These are phyloP conservation scores for Xylariales sp. DNA, from an alignment of 2,329 filamentous ascomycete genomes.

Conservation along the genomic window DNA sequence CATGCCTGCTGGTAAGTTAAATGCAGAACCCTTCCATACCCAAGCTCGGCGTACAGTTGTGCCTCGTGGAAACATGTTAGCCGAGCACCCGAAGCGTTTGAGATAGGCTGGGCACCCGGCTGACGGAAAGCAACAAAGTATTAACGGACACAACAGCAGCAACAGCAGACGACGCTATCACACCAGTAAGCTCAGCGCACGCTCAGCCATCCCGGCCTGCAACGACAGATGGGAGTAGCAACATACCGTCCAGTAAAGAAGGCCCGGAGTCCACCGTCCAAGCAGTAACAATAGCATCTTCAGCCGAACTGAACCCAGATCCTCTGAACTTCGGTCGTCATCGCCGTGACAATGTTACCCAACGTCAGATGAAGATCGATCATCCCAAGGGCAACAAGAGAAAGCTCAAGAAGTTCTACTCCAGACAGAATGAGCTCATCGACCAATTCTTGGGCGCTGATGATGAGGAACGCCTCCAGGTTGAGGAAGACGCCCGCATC, in stretches of 20 bases:
- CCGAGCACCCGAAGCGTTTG: slow-evolving; percentile 9
- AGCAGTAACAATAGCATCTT: too few relatives aligned
- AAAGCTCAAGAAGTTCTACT: slow-evolving; percentile 42
- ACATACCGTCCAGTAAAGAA: too few relatives aligned
- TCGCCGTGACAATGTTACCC: slow-evolving; percentile 34
- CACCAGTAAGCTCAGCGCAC: neutral
- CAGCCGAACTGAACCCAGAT: too few relatives aligned
- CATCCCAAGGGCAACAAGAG: slow-evolving; percentile 40
- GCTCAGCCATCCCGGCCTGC: too few relatives aligned
- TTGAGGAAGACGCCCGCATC: slow-evolving; percentile 46
- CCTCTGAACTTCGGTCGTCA: slow-evolving; percentile 36
- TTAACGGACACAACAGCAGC: too few relatives aligned
- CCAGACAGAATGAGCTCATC: slow-evolving; percentile 43
- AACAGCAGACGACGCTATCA: slow-evolving; percentile 1
- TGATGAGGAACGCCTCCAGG: slow-evolving; percentile 48
- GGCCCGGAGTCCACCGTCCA: too few relatives aligned
- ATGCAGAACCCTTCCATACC: neutral
- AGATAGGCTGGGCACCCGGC: neutral
- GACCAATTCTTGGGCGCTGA: slow-evolving; percentile 50
- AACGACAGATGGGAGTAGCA: too few relatives aligned
- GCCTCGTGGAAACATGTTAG: slow-evolving; percentile 4
- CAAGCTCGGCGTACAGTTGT: too few relatives aligned
- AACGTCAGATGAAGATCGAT: slow-evolving; percentile 42
- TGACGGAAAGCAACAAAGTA: too few relatives aligned
- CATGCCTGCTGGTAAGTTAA: slow-evolving; percentile 1